Evolutionary conservation across 2,329 filamentous ascomycete genomes (phyloP).

Genomic region (Zymoseptoria crescenta): DNA sequence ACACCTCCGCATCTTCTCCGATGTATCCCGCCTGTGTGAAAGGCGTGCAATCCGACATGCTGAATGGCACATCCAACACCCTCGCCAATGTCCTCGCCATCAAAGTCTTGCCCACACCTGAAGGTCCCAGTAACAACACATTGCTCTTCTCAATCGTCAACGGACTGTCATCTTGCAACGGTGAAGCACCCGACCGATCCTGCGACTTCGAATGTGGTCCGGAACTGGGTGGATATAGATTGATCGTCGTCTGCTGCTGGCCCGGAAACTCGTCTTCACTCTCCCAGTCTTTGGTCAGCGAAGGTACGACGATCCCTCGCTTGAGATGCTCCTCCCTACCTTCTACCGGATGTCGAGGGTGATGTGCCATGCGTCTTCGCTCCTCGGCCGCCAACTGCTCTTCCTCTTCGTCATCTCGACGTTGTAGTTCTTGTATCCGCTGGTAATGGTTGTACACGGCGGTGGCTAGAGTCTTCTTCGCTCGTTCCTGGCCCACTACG

Average conservation of each 20-base stretch:
- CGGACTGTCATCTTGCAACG: constrained; percentile 48
- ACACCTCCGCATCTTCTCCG: constrained; percentile 93
- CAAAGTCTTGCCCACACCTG: constrained; percentile 91
- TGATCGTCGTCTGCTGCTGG: constrained; percentile 46
- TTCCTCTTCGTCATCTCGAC: constrained; percentile 71
- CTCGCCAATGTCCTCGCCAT: constrained; percentile 89
- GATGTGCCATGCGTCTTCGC: constrained; percentile 56
- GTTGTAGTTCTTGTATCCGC: constrained; percentile 65
- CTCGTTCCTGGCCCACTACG: constrained; percentile 89
- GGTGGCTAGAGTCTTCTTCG: constrained; percentile 86
- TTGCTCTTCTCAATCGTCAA: constrained; percentile 94
- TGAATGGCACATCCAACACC: constrained; percentile 89
- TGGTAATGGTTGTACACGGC: constrained; percentile 98
- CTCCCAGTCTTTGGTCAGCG: constrained; percentile 25
- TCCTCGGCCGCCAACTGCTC: constrained; percentile 64
- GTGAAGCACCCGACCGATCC: constrained; percentile 17
- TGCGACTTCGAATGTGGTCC: constrained; percentile 10
- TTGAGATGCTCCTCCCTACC: constrained; percentile 42
- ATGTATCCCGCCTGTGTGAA: constrained; percentile 97
- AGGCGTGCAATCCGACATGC: constrained; percentile 90
- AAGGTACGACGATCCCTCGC: constrained; percentile 27
- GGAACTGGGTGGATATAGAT: constrained; percentile 12
- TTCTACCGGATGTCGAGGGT: constrained; percentile 65
- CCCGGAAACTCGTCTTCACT: constrained; percentile 54
- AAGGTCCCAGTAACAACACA: constrained; percentile 80